phyloP scores from a whole-genome alignment of 768 basidiomycete species.

The Flagelloscypha sp. region DNA sequence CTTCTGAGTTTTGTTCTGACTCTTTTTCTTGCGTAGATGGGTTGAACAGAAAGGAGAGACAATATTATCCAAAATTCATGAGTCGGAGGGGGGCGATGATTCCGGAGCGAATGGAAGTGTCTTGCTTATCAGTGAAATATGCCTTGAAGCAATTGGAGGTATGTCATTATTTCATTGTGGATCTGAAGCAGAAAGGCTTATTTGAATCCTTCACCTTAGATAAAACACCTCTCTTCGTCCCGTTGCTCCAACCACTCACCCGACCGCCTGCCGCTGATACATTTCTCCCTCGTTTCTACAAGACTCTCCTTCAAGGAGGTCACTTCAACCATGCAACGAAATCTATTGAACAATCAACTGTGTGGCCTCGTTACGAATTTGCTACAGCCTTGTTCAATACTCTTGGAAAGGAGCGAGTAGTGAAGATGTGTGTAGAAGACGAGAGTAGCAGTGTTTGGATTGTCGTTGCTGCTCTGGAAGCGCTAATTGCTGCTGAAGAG shows the following conservation, averaged over 20 bases:
- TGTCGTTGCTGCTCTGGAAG: conserved; percentile 62
- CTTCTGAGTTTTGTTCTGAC: too few relatives aligned
- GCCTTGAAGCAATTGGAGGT: too few relatives aligned
- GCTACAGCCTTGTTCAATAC: conserved; percentile 47
- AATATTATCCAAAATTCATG: too few relatives aligned
- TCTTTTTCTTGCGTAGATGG: too few relatives aligned
- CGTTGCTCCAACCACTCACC: conserved; percentile 52
- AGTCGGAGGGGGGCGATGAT: too few relatives aligned
- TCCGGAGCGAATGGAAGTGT: too few relatives aligned
- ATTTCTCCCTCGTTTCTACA: conserved; percentile 59
- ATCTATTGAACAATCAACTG: conserved; percentile 39
- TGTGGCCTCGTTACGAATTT: conserved; percentile 54
- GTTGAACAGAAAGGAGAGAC: conserved; percentile 53
- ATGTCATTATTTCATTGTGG: neutral
- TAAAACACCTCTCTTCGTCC: conserved; percentile 52
- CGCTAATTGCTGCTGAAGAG: conserved; percentile 30
- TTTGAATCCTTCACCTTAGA: conserved; percentile 34
- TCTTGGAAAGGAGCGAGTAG: conserved; percentile 43
- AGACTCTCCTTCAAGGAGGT: conserved; percentile 84
- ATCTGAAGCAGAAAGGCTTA: neutral
- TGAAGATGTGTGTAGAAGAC: conserved; percentile 49
- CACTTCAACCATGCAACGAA: conserved; percentile 66
- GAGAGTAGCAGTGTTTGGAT: conserved; percentile 64
- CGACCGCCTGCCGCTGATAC: conserved; percentile 43
- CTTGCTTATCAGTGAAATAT: too few relatives aligned